Conservation (phyloP, 352 stramenopile genomes). For the Globisporangium paroecandrum region DNA sequence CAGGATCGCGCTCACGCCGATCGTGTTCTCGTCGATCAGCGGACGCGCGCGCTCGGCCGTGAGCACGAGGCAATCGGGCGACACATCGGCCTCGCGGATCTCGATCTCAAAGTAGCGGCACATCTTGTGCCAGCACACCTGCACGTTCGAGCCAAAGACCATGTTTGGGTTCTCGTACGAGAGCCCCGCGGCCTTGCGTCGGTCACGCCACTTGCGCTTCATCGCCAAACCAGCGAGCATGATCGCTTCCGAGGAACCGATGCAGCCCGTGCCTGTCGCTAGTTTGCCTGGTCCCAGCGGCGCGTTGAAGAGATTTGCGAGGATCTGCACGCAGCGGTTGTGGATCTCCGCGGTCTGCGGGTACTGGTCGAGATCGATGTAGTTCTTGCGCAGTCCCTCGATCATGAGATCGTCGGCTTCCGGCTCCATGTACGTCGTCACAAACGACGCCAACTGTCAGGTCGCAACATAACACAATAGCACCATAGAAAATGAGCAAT, state of each 20-base stretch:
- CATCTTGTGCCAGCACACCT: constrained; percentile 94
- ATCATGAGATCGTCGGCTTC: constrained; percentile 90
- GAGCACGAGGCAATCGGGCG: constrained; percentile 79
- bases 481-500: background rate
- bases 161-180: constrained; percentile 89
- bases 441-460: constrained; percentile 79
- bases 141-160: constrained; percentile 90
- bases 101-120: constrained; percentile 95
- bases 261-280: constrained; percentile 84
- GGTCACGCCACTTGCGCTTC: constrained; percentile 90
- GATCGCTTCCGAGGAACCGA: constrained; percentile 91
- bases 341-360: constrained; percentile 91
- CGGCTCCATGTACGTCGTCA: constrained; percentile 91
- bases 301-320: constrained; percentile 89
- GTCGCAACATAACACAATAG: background rate
- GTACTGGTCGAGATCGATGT: constrained; percentile 92
- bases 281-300: constrained; percentile 50
- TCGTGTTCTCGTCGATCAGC: constrained; percentile 91
- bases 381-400: constrained; percentile 88
- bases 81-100: constrained; percentile 85
- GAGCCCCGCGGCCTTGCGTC: constrained; percentile 70
- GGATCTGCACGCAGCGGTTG: constrained; percentile 91
- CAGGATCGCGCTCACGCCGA: constrained; percentile 89
- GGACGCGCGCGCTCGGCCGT: constrained; percentile 71
- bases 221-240: constrained; percentile 89